A percentile compares a stretch with the other conserved stretches of the same genome.
Evolutionary conservation across 768 basidiomycete species (phyloP).

Genomic region (Phanerochaete carnosa): DNA sequence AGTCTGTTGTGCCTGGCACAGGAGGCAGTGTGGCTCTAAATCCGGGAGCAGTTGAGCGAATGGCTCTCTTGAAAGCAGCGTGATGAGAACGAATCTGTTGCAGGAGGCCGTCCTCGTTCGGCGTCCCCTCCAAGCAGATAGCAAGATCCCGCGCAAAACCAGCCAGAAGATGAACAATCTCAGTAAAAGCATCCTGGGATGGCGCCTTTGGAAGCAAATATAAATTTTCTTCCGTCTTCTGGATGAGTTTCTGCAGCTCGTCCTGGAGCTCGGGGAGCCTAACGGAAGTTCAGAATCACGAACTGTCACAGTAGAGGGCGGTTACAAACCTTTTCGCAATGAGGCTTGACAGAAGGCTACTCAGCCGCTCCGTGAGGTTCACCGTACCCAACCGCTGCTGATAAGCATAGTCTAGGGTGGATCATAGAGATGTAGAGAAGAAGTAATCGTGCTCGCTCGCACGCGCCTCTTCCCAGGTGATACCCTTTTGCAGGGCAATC

Average conservation of each 20-base stretch:
- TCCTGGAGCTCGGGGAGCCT: constrained; percentile 64
- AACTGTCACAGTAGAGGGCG: neutral
- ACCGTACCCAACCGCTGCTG: constrained; percentile 53
- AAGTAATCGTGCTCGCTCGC: constrained; percentile 57
- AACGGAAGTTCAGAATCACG: neutral
- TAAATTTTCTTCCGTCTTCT: constrained; percentile 32
- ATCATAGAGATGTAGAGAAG: constrained; percentile 48
- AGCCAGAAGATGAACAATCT: constrained; percentile 47
- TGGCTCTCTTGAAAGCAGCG: constrained; percentile 41
- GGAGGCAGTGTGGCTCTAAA: constrained; percentile 48
- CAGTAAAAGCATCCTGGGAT: constrained; percentile 52
- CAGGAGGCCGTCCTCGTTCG: constrained; percentile 48
- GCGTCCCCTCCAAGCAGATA: constrained; percentile 48
- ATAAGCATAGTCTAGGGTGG: constrained; percentile 44
- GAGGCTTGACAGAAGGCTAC: constrained; percentile 56
- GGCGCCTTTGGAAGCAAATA: constrained; percentile 45
- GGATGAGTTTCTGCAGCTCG: constrained; percentile 48
- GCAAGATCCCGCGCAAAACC: constrained; percentile 44
- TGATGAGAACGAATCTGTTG: constrained; percentile 53
- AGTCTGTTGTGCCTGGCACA: neutral
- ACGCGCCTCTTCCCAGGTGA: constrained; percentile 62
- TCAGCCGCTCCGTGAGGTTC: constrained; percentile 55
- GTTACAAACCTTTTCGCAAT: constrained; percentile 49
- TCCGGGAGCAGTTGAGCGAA: constrained; percentile 52
- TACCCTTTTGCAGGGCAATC: constrained; percentile 43